Base-by-base conservation (phyloP, 306 rosid genomes). In the Psophocarpus tetragonolobus region DNA sequence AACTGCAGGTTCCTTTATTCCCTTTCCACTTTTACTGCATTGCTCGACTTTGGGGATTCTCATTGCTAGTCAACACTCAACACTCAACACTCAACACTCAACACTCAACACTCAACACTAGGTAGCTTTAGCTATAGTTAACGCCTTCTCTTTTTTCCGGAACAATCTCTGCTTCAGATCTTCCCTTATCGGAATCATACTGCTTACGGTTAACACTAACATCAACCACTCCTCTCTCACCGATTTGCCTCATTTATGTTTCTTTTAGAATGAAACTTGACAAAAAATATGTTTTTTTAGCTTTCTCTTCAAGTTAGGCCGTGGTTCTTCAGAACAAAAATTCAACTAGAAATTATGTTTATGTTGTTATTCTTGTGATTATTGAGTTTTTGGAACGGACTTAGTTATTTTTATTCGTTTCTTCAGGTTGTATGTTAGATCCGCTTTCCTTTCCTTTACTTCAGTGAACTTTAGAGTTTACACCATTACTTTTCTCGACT, bases 1-100 rank as follows among this genome's bases (percentile, higher is more conserved):
- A 87, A 92, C 84, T 94, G 97, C 98, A 92, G 97, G 98, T 73
- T 68, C 36, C 41, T 15, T 24, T 26, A 26, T 29, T 21, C 39
- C 14, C 12, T 35, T 7, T 1, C 51, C 13, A 3, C 17, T 18
- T 18, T 17, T 64, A n/a, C 9, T 9, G 14, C 65, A 50, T 47
- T 20, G 30, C 41, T 11, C 23, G 57, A 50, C 6, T 35, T 65
- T 53, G 57, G 53, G 30, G 68, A n/a, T 68, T 23, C 4, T 67
- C 5, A 38, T 48, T 26, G 14, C 1, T 65, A 65, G 47, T 18
- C 8, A 2, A 12, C 1, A 50, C 13, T 21, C n/a, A n/a, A n/a
- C n/a, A n/a, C n/a, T n/a, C n/a, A n/a, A n/a, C n/a, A n/a, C n/a
- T n/a, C n/a, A n/a, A n/a, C n/a, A n/a, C n/a, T n/a, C n/a, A n/a